Percentiles rank a stretch among this genome's conserved stretches.
These are phyloP conservation scores for Cercospora sojina DNA, from an alignment of 2,329 filamentous ascomycete species.

Conservation along the genomic window DNA sequence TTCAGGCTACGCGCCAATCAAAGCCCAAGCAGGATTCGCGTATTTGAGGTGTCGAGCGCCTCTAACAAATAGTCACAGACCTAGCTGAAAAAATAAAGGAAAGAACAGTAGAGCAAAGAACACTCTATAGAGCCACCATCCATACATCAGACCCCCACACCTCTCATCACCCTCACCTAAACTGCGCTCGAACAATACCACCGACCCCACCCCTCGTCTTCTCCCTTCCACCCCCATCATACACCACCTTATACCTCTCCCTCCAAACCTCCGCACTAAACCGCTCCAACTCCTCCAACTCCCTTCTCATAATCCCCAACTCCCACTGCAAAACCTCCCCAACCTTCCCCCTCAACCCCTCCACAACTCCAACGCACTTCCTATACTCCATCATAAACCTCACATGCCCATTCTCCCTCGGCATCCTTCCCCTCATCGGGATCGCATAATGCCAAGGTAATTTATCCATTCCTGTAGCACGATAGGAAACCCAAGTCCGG, in stretches of 20 bases:
- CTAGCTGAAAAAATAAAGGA: not conserved
- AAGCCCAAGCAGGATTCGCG: conserved; percentile 32
- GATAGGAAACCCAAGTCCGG: conserved; percentile 28
- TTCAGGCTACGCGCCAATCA: conserved; percentile 31
- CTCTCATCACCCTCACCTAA: not conserved
- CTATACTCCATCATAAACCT: not conserved
- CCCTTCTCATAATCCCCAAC: conserved; percentile 23
- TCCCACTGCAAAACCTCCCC: conserved; percentile 27
- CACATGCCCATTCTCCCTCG: not conserved
- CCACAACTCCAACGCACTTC: conserved; percentile 2
- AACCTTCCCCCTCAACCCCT: conserved; percentile 11
- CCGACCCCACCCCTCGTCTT: not conserved
- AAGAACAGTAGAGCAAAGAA: not conserved
- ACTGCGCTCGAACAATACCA: not conserved
- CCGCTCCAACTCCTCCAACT: conserved; percentile 17
- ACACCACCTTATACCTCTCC: not conserved
- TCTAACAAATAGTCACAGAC: not conserved
- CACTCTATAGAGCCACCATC: not conserved
- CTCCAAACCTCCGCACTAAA: not conserved
- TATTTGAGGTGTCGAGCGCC: conserved; percentile 23
- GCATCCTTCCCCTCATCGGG: not conserved
- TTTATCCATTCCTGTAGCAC: conserved; percentile 27
- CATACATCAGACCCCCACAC: not conserved
- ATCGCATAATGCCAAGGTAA: conserved; percentile 31
- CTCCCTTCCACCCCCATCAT: not conserved